Base-by-base conservation (phyloP, 2,329 filamentous ascomycete genomes). In the Pseudocercospora macadamiae region DNA sequence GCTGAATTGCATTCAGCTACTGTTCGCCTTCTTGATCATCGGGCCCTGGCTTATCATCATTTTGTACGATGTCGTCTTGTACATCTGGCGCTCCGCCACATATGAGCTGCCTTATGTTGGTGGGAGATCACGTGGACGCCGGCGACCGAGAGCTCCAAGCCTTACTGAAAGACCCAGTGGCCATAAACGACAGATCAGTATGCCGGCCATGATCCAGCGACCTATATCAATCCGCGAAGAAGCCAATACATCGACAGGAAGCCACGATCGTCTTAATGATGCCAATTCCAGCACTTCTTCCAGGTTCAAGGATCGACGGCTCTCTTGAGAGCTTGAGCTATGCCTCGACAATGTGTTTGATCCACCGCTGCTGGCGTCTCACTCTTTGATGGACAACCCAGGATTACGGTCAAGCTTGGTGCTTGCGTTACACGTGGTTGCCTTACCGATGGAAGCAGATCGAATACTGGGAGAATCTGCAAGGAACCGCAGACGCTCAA, bases 11-110 rank as follows among this genome's bases (percentile, higher is more conserved):
- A 1, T 57, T 25, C 68, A 89, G 86, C 73, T 89, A 28, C 66
- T 88, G 57, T 80, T 89, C 58, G 86, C 83, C 21, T 66, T 84
- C 42, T 65, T 88, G 42, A 83, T 81, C 45, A 84, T 89, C 63
- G 81, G 82, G 1, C 87, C 87, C 9, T 89, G 86, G 85, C 73
- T 81, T 4, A 74, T 82, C 21, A 73, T 89, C 32, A 76, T 90
- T 62, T 55, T 86, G 62, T 89, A 89, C 76, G 87, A 90, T 70
- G 71, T 87, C 54, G 63, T 83, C 21, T 79, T 89, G 39, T 90
- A 88, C 73, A 63, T 85, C 58, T 83, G 82, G 71, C 85, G 87
- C 60, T 77, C 82, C 12, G 68, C 80, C 10, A 79, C 80, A 39
- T 84, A 87, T 71, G 81, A 87, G 60, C 73, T 88, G 2, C 86